These are phyloP conservation scores for Penicillium decumbens DNA, from an alignment of 2,329 filamentous ascomycete genomes.

Conservation along the genomic window DNA sequence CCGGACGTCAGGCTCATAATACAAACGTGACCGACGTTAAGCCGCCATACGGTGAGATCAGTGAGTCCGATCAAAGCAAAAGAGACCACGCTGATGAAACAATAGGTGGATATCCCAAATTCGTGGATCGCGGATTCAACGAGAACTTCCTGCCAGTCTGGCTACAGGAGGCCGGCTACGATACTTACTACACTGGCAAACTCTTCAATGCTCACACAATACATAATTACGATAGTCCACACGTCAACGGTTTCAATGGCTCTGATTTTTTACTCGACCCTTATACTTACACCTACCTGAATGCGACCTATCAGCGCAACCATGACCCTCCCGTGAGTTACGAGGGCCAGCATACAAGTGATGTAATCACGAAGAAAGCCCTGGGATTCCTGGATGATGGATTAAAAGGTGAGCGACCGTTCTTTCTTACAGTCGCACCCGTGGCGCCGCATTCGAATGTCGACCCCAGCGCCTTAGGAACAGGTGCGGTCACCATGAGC, in stretches of 20 bases:
- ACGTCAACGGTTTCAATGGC: slow-evolving; percentile 37
- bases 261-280: slow-evolving; percentile 45
- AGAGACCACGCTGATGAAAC: not conserved
- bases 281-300: slow-evolving; percentile 62
- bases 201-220: slow-evolving; percentile 51
- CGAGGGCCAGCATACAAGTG: slow-evolving; percentile 53
- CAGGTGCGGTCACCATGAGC: slow-evolving; percentile 34
- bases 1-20: slow-evolving; percentile 63
- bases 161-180: slow-evolving; percentile 50
- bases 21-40: slow-evolving; percentile 62
- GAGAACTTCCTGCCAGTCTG: slow-evolving; percentile 50
- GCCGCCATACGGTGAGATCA: slow-evolving; percentile 48
- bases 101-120: slow-evolving; percentile 47
- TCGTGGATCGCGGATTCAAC: slow-evolving; percentile 49
- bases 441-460: slow-evolving; percentile 62
- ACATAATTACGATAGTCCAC: slow-evolving; percentile 45
- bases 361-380: slow-evolving; percentile 58
- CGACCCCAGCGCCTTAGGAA: slow-evolving; percentile 33
- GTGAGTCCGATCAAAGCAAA: not conserved
- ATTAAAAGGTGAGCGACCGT: slow-evolving; percentile 52
- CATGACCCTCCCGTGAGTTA: slow-evolving; percentile 53
- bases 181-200: slow-evolving; percentile 55
- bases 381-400: slow-evolving; percentile 60
- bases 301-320: slow-evolving; percentile 61
- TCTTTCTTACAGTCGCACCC: slow-evolving; percentile 64